These are phyloP conservation scores for Backusella macrospora DNA, from an alignment of 192 early-diverging fungal genomes.

Conservation along the genomic window DNA sequence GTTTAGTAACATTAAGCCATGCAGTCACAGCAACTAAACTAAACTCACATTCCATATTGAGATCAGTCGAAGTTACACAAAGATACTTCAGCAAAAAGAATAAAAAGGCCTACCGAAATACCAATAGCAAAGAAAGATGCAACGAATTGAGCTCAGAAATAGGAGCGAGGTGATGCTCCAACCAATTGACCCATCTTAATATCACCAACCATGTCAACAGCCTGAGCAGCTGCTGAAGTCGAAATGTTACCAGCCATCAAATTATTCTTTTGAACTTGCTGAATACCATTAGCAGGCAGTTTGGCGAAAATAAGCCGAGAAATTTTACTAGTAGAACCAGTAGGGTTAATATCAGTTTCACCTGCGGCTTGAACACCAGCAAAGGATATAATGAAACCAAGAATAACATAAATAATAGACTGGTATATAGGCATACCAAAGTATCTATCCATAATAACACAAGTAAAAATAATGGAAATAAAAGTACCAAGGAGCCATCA, in stretches of 20 bases:
- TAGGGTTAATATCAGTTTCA: constrained; percentile 71
- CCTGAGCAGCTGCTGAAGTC: constrained; percentile 55
- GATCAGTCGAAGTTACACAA: constrained; percentile 47
- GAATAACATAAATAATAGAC: constrained; percentile 59
- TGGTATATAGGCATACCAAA: constrained; percentile 64
- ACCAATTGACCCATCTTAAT: constrained; percentile 71
- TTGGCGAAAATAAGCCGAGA: constrained; percentile 67
- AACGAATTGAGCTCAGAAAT: constrained; percentile 65
- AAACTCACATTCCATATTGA: constrained; percentile 37
- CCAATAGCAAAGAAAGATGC: constrained; percentile 62
- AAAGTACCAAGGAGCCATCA: constrained; percentile 60
- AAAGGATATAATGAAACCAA: constrained; percentile 68
- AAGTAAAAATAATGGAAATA: constrained; percentile 55
- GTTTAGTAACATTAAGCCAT: constrained; percentile 43
- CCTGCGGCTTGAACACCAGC: constrained; percentile 66
- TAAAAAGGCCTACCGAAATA: constrained; percentile 58
- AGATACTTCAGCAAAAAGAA: constrained; percentile 67
- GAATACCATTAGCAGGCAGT: constrained; percentile 44
- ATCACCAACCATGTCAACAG: constrained; percentile 75
- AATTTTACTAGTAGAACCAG: constrained; percentile 64
- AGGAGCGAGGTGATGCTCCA: constrained; percentile 63
- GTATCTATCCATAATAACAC: constrained; percentile 54
- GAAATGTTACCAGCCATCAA: constrained; percentile 65
- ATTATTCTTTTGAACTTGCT: constrained; percentile 55
- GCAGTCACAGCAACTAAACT: constrained; percentile 38